Conservation (phyloP, 805 yeast genomes). For the Candida methanosorbosa region DNA sequence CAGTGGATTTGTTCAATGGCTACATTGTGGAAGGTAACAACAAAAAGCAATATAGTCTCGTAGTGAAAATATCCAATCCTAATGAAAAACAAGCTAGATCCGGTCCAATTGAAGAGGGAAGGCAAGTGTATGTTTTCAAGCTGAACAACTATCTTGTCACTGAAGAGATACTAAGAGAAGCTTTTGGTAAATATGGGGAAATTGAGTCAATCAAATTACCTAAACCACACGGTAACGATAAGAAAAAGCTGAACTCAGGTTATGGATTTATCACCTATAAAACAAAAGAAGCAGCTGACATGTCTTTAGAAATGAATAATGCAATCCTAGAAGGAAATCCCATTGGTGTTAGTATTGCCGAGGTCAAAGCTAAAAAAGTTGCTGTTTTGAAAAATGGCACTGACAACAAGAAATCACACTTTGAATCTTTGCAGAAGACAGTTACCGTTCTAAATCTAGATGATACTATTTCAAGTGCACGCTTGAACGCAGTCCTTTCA, state of each 20-base stretch:
- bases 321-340: conserved; percentile 34
- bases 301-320: conserved; percentile 28
- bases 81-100: conserved; percentile 28
- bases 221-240: conserved; percentile 16
- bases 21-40: conserved; percentile 21
- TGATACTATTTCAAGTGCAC: conserved; percentile 29
- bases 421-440: conserved; percentile 9
- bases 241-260: conserved; percentile 39
- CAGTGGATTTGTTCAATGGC: conserved; percentile 34
- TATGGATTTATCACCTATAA: conserved; percentile 57
- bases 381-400: conserved; percentile 10
- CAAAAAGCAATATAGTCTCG: conserved; percentile 27
- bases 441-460: conserved; percentile 21
- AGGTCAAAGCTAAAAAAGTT: conserved; percentile 26
- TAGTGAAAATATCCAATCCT: conserved; percentile 60
- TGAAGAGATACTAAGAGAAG: conserved; percentile 26
- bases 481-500: conserved; percentile 22
- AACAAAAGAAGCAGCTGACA: too few species aligned
- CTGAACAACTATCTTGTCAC: conserved; percentile 37
- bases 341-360: conserved; percentile 42
- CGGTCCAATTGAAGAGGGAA: conserved; percentile 41
- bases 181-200: conserved; percentile 42
- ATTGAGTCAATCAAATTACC: conserved; percentile 49
- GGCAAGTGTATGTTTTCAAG: conserved; percentile 50
- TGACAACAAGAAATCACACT: conserved; percentile 1